Evolutionary conservation across 306 rosid species (phyloP), one percentile per base, ranked within the genome.

Genomic region (Gleditsia sinensis): DNA sequence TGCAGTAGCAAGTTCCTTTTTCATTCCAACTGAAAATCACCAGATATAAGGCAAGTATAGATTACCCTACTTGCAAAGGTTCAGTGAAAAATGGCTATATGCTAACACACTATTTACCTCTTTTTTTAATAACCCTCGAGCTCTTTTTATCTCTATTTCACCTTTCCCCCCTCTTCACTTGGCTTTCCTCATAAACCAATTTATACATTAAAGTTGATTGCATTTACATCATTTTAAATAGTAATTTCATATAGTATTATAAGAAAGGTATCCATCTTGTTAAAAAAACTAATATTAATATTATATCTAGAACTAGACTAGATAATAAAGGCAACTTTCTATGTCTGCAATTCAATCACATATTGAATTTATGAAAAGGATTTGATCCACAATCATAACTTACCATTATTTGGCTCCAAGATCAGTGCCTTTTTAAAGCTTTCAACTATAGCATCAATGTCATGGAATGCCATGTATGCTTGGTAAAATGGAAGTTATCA

Each of bases 331-430:
- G 40, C 7, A 40, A 45, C 24, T 49, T 20, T 46, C 21, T 23
- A 34, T 24, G 17, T 64, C 24, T 2, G 48, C 10, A 23, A 54
- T 64, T 13, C 13, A 33, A 67, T 27, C 60, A 39, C 20, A 60
- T 54, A n/a, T 24, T 33, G 3, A 64, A 61, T 30, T 9, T 9
- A 42, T 46, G 55, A 72, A 50, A 46, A 62, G 62, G 33, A 58
- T 27, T 17, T 9, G 62, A 57, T n/a, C 32, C 59, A 28, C 33
- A 82, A 42, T 43, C 13, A n/a, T 54, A 46, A 83, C 87, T 78
- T 37, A 93, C 98, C 93, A 80, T 93, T 94, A 85, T 83, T 83
- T 72, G 98, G 98, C 79, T 91, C 97, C 88, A 93, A 83, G 60
- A 81, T 87, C 68, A 77, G 74, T 69, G 98, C 97, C 74, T 81